Percentiles rank a stretch among this genome's conserved stretches.
Evolutionary conservation across 208 protist species (phyloP).

Genomic region (Acanthamoeba castellanii): DNA sequence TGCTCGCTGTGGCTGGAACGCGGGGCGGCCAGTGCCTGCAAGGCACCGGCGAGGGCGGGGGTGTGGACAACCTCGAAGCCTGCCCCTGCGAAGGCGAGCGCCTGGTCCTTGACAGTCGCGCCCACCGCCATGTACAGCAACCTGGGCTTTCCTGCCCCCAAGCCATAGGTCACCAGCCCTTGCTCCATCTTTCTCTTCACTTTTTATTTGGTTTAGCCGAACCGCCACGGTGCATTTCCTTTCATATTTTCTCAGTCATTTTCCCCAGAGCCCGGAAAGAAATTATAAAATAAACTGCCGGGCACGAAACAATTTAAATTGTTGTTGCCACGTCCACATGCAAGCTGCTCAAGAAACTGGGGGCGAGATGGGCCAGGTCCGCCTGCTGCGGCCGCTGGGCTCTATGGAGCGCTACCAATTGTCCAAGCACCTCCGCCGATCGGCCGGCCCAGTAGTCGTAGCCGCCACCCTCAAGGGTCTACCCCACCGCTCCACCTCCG

Average conservation of each 20-base stretch:
- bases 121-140: constrained; percentile 20
- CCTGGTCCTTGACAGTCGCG: too few species aligned
- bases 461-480: background rate
- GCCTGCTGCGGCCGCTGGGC: background rate
- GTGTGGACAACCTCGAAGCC: constrained; percentile 17
- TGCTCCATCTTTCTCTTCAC: background rate
- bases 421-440: constrained; percentile 22
- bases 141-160: background rate
- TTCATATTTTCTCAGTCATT: too few species aligned
- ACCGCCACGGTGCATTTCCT: too few species aligned
- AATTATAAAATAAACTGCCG: too few species aligned
- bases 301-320: too few species aligned
- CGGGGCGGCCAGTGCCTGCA: background rate
- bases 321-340: too few species aligned
- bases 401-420: constrained; percentile 1
- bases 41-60: background rate
- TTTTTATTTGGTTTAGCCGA: too few species aligned
- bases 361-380: background rate
- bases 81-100: background rate
- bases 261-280: too few species aligned
- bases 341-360: background rate
- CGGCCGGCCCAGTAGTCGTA: background rate
- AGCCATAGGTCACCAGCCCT: background rate
- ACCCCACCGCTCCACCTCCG: background rate
- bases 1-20: background rate